Conservation (phyloP, 2,329 filamentous ascomycete genomes). For the Hymenoscyphus fructigenus region DNA sequence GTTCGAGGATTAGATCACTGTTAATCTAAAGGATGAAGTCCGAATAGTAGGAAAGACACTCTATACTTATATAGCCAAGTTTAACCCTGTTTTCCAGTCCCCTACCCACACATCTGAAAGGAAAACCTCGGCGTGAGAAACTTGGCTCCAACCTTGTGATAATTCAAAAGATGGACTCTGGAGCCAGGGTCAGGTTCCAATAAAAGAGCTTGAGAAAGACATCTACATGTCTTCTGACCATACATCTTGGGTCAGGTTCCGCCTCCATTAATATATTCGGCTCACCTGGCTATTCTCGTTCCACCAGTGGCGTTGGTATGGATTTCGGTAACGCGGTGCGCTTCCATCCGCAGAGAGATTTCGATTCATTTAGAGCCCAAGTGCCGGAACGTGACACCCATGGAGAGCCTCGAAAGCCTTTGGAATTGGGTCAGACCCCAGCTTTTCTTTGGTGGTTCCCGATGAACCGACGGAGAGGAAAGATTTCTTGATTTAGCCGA, state of each 20-base stretch:
- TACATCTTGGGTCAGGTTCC: neutral
- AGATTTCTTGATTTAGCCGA: constrained; percentile 16
- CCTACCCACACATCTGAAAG: constrained; percentile 14
- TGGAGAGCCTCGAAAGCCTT: too few relatives aligned
- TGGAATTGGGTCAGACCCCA: constrained; percentile 9
- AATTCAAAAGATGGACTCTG: neutral
- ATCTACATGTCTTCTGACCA: constrained; percentile 15
- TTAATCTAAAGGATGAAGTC: constrained; percentile 2
- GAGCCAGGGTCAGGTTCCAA: constrained; percentile 1
- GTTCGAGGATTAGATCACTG: neutral
- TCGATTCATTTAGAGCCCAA: constrained; percentile 1
- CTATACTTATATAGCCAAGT: constrained; percentile 23
- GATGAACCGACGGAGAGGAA: constrained; percentile 16
- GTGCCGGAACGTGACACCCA: constrained; percentile 5
- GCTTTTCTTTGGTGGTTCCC: constrained; percentile 10
- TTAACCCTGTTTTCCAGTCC: constrained; percentile 1
- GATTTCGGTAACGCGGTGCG: constrained; percentile 6
- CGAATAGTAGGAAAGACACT: constrained; percentile 5
- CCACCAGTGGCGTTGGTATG: constrained; percentile 4
- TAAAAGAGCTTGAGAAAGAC: neutral
- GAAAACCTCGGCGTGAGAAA: neutral
- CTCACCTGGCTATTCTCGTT: constrained; percentile 6
- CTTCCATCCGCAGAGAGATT: constrained; percentile 13
- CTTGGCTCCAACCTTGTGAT: neutral
- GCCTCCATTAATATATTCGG: constrained; percentile 16